phyloP scores from a whole-genome alignment of 2,329 filamentous ascomycete genomes.

The Fusarium sp. region DNA sequence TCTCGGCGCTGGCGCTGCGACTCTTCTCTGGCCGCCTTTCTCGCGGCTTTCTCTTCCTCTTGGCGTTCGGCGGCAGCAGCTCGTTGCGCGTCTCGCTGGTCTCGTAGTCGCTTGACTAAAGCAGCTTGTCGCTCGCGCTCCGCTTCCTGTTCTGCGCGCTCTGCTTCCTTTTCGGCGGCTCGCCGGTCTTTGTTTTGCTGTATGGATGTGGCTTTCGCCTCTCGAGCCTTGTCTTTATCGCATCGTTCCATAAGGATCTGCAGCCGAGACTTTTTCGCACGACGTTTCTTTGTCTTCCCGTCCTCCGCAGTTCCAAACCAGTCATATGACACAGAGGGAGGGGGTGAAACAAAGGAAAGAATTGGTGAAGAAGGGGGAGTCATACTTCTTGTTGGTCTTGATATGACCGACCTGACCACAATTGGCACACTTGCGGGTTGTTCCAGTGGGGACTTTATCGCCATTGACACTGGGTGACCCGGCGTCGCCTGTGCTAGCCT shows the following conservation, averaged over 20 bases:
- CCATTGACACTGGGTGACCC: constrained; percentile 60
- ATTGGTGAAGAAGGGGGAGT: constrained; percentile 36
- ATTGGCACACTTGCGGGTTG: constrained; percentile 94
- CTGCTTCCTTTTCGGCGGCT: constrained; percentile 25
- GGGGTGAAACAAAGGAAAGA: constrained; percentile 40
- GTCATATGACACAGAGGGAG: constrained; percentile 48
- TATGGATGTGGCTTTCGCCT: constrained; percentile 29
- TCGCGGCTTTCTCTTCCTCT: constrained; percentile 27
- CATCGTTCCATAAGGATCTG: constrained; percentile 39
- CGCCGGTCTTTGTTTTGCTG: constrained; percentile 18
- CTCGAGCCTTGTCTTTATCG: constrained; percentile 37
- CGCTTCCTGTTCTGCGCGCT: constrained; percentile 29
- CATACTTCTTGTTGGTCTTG: constrained; percentile 98
- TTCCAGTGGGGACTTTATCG: constrained; percentile 70
- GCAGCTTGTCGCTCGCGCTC: constrained; percentile 35
- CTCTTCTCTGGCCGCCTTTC: constrained; percentile 34
- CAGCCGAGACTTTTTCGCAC: constrained; percentile 33
- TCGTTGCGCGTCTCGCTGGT: constrained; percentile 27
- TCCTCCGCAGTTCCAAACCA: constrained; percentile 46
- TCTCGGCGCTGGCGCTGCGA: constrained; percentile 29
- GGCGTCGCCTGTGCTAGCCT: constrained; percentile 56
- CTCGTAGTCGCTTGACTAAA: constrained; percentile 23
- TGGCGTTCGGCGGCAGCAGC: constrained; percentile 28
- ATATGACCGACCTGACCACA: constrained; percentile 97
- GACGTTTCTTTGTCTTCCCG: constrained; percentile 28